These are phyloP conservation scores for Gentiana straminea DNA, from an alignment of 257 asterid genomes.

Conservation along the genomic window DNA sequence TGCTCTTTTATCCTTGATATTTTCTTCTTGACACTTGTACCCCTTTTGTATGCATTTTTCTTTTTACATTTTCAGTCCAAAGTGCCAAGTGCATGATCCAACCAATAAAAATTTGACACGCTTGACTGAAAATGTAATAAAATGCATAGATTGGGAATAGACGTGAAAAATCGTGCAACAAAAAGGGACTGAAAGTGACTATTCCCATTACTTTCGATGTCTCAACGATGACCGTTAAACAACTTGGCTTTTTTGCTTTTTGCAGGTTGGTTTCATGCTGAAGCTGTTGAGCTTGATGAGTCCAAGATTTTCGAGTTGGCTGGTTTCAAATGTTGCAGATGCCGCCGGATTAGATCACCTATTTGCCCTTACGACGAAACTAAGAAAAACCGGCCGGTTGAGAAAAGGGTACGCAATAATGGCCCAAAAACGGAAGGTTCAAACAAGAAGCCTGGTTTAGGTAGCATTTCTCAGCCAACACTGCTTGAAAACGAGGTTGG, in stretches of 20 bases:
- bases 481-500: no score
- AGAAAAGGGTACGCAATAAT: conserved; percentile 20
- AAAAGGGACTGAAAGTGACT: no score
- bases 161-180: no score
- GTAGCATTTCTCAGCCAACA: conserved; percentile 3
- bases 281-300: conserved; percentile 58
- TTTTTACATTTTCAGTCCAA: no score
- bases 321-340: conserved; percentile 78
- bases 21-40: conserved; percentile 9
- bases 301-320: conserved; percentile 32
- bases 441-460: conserved; percentile 19
- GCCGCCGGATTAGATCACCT: conserved; percentile 68
- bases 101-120: no score
- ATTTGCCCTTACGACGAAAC: conserved; percentile 48
- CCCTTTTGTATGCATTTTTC: conserved; percentile 1
- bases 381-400: conserved; percentile 24
- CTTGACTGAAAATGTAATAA: no score
- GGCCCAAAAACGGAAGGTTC: conserved; percentile 22
- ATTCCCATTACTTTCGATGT: no score
- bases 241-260: conserved; percentile 10
- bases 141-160: no score
- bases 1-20: background rate
- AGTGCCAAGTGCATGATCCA: no score
- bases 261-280: conserved; percentile 89
- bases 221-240: no score